Base-by-base conservation (phyloP, 257 asterid species). In the Plectranthus barbatus region DNA sequence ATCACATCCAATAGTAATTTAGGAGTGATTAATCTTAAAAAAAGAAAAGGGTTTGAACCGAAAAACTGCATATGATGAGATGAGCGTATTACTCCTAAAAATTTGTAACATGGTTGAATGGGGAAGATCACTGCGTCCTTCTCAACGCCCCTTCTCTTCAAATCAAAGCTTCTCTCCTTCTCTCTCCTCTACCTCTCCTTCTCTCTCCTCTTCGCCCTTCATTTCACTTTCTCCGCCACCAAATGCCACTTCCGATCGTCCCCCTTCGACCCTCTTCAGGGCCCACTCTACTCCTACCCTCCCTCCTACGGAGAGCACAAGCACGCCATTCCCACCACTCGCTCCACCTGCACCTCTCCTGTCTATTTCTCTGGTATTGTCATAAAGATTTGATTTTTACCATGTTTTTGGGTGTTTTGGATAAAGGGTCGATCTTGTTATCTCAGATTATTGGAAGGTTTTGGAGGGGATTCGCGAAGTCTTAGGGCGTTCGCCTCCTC, bases 241-340 rank as follows among this genome's bases (percentile, higher is more conserved):
- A 85, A 54, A 70, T 87, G 99, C 82, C 67, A 81, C 48, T 78
- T 87, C 74, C 69, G 96, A 57, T 81, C 85, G 0, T 82, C 97
- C 1, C 95, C 94, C 4, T 79, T 75, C 75, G 96, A 85, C 60
- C 97, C 94, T 0, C 54, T 93, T 10, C 96, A 82, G 64, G 64
- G 66, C 50, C 78, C 93, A 0, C 88, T 90, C 24, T 93, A 87
- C 44, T 45, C 66, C 6, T 92, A 92, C 68, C 94, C 95, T 20
- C 26, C 93, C 2, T 89, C 99, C n/a, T 93, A 93, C 51, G 99
- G 95, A 4, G 91, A 86, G 67, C 96, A 93, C 78, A 93, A 93
- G 63, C 76, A 90, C 49, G 80, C 97, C 63, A 56, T 85, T 15
- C 94, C 96, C 6, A 93, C 90, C 23, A 67, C 78, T 58, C 99